Base-by-base conservation (phyloP, 768 basidiomycete genomes). In the Termitomyces sp. region DNA sequence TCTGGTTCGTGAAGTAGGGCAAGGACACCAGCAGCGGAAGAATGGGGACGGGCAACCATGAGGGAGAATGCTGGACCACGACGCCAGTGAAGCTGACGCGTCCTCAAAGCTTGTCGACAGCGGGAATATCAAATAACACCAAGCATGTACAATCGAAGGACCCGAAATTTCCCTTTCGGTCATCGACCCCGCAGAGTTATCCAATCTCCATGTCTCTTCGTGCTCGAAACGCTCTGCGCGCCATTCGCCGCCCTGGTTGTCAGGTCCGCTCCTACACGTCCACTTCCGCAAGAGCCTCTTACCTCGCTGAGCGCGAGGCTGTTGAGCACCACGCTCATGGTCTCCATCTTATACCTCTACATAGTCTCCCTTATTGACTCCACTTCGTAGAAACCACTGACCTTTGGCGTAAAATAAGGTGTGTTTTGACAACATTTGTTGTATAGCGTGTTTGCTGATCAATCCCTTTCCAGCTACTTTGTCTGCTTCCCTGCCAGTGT, bases 1-100 rank as follows among this genome's bases (percentile, higher is more conserved):
- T 95, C 91, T 55, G 89, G 90, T 73, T 99, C 97, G 42, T 87
- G 84, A 16, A 99, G 85, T 36, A 99, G 81, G 30, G 94, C 93
- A 65, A 99, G 87, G 31, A 94, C 89, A 63, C 95, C 95, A 59
- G 89, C 93, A 67, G 89, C 87, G 58, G 87, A 93, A 37, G 92
- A 91, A 67, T 91, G 88, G 51, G 83, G 77, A 66, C 83, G 87
- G 69, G 76, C 76, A 70, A 88, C 87, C 88, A 91, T 88, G 63
- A 66, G 62, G 64, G 64, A 64, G 63, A 49, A 52, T 34, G 51
- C 51, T 48, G 6, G 44, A 53, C 49, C 48, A 48, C 54, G 37
- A 48, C 54, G 37, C 53, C 61, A 61, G 55, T 55, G 58, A 66
- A 62, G 78, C 76, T 76, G 78, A 77, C 72, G 76, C 76, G 73